Evolutionary conservation across 805 yeast species (phyloP).

Genomic region (Zygosaccharomyces kombuchaensis): DNA sequence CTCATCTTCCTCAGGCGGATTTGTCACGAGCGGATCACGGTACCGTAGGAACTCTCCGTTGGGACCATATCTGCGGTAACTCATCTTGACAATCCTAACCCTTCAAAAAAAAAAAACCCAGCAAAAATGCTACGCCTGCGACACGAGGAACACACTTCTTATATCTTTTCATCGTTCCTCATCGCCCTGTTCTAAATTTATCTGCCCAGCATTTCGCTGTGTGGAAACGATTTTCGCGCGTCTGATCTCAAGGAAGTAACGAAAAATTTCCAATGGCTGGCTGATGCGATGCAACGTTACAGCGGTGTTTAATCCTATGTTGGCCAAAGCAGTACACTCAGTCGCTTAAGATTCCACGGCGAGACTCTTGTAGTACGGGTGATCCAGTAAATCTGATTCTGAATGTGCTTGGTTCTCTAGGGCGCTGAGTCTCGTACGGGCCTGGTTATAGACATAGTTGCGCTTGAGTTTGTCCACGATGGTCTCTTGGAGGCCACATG

Average conservation of each 20-base stretch:
- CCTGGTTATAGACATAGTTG: constrained; percentile 28
- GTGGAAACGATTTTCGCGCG: constrained; percentile 4
- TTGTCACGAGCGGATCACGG: constrained; percentile 4
- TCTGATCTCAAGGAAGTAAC: constrained; percentile 2
- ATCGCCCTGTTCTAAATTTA: constrained; percentile 4
- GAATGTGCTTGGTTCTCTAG: constrained; percentile 9
- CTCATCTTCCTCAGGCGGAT: constrained; percentile 4
- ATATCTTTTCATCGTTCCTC: background rate
- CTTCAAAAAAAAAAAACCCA: background rate
- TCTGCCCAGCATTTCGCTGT: constrained; percentile 4
- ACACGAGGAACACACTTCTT: constrained; percentile 1
- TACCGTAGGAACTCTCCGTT: constrained; percentile 2
- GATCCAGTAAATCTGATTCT: constrained; percentile 20
- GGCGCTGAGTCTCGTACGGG: constrained; percentile 17
- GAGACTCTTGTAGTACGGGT: constrained; percentile 19
- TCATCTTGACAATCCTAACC: constrained; percentile 1
- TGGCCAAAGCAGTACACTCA: background rate
- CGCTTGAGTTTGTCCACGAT: constrained; percentile 30
- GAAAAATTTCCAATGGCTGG: constrained; percentile 5
- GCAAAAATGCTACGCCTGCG: background rate
- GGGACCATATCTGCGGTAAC: constrained; percentile 5
- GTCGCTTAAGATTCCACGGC: background rate
- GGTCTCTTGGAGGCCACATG: constrained; percentile 32
- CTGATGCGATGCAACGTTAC: background rate
- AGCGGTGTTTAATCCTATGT: background rate